Evolutionary conservation across 73 alveolate genomes (phyloP), one percentile per base, ranked within the genome.

Genomic region (Paramecium caudatum): DNA sequence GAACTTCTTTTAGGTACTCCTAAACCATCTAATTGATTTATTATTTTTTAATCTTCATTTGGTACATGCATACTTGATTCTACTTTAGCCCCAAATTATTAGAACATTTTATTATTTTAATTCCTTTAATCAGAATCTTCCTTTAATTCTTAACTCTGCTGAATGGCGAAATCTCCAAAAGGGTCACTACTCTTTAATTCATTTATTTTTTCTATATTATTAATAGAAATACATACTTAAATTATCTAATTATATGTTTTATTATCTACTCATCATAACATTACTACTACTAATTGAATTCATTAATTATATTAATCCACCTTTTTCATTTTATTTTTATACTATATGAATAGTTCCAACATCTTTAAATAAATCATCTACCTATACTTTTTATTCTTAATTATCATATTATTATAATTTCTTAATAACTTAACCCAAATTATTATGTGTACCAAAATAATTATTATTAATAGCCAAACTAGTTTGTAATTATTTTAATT

Each of bases 301-400:
- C 83, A 65, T 65, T 65, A 65, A 65, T 33, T 65, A 65, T 10
- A 65, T 65, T 32, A 43, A 43, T 13, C 83, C 83, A 27, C 83
- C 17, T 33, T 74, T 74, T 74, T 43, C 88, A 16, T 43, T 37
- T 17, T 74, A 39, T 45, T 74, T 74, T 41, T 74, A 45, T 37
- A 19, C 46, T 13, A 45, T 74, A 74, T 41, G 68, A 6, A 74
- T 74, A 12, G 36, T 74, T 41, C 88, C 88, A 74, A 74, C 17
- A 8, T 45, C 55, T 39, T 43, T 41, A n/a, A 41, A 41, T 15
- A 74, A 45, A 19, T 74, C 88, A 21, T 74, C 88, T 19, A 74
- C 68, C 17, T 19, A 23, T 37, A 74, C 47, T 41, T 47, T 37
- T 7, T 16, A n/a, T n/a, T 55, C 80, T 27, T 55, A 8, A 43